A percentile compares a stretch with the other conserved stretches of the same genome.
Conservation (phyloP, 371 early-diverging fungal species). For the Fennellomyces sp. region DNA sequence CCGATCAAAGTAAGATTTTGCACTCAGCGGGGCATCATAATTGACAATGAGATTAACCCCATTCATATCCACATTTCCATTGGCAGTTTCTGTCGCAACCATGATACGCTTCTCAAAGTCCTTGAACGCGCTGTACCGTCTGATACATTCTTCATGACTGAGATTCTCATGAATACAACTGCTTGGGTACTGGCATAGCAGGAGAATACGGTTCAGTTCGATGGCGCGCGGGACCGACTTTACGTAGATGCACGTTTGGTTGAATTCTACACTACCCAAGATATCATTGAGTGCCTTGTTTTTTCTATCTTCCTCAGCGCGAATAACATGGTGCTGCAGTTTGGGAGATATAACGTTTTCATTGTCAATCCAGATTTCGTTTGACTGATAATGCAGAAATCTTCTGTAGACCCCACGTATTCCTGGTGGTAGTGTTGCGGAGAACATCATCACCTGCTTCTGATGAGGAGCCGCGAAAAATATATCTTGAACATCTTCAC, state of each 20-base stretch:
- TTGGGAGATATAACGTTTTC: conserved; percentile 98
- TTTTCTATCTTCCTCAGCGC: conserved; percentile 87
- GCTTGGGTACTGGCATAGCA: conserved; percentile 91
- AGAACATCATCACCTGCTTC: conserved; percentile 99
- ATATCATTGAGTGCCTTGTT: conserved; percentile 92
- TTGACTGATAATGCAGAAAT: conserved; percentile 97
- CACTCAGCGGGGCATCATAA: conserved; percentile 96
- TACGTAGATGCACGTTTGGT: conserved; percentile 98
- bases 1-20: conserved; percentile 96
- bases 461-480: conserved; percentile 93
- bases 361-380: conserved; percentile 98
- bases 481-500: conserved; percentile 96
- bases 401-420: conserved; percentile 92
- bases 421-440: conserved; percentile 94
- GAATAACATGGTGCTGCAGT: conserved; percentile 94
- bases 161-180: conserved; percentile 93
- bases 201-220: conserved; percentile 86
- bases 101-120: conserved; percentile 92
- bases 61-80: conserved; percentile 98
- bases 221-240: conserved; percentile 90
- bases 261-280: conserved; percentile 94
- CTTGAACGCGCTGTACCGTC: conserved; percentile 95
- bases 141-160: conserved; percentile 90
- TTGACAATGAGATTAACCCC: conserved; percentile 99
- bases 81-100: conserved; percentile 99